Base-by-base conservation (phyloP, 176 grass and related monocot species). In the Aegilops sharonensis region DNA sequence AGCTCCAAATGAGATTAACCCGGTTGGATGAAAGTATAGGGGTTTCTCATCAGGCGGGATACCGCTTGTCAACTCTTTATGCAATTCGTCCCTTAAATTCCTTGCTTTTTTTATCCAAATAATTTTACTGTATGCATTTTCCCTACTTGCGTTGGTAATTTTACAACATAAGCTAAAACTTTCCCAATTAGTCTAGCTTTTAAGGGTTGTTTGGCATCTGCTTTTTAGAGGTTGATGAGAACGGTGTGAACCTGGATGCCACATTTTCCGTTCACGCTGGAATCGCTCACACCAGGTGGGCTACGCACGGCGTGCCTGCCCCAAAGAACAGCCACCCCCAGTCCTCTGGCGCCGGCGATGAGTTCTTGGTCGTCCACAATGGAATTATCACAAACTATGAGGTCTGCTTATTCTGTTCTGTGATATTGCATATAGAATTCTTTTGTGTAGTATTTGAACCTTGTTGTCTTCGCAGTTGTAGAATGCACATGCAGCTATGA, bases 351-450 rank as follows among this genome's bases (percentile, higher is more conserved):
- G 57, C 78, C 0, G 85, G 89, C 4, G 88, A 98, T 37, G 96
- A 98, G 47, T 98, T 98, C 85, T 79, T 95, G 72, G 92, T 98
- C 25, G 96, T 98, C 80, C 96, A 98, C 82, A 98, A 98, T 83
- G 96, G 96, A 64, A 98, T 98, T 25, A 98, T 98, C 87, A 98
- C 96, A 43, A 98, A 98, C 80, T 98, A 95, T 62, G 96, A 98
- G 96, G 96, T 98, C 52, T 78, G 65, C 77, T 80, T 68, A 64
- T 37, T 21, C 73, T 78, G 7, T 34, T 39, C 2, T 83, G 24
- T 32, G n/a, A 12, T 66, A 20, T 24, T 64, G 5, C 27, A 32
- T 63, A 65, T 32, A 42, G 0, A 77, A 23, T 29, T 77, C 1
- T 12, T 48, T 45, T 36, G 25, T 60, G 4, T 40, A 37, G 12